Evolutionary conservation across 2,329 filamentous ascomycete genomes (phyloP).

Genomic region (Colletotrichum navitas): DNA sequence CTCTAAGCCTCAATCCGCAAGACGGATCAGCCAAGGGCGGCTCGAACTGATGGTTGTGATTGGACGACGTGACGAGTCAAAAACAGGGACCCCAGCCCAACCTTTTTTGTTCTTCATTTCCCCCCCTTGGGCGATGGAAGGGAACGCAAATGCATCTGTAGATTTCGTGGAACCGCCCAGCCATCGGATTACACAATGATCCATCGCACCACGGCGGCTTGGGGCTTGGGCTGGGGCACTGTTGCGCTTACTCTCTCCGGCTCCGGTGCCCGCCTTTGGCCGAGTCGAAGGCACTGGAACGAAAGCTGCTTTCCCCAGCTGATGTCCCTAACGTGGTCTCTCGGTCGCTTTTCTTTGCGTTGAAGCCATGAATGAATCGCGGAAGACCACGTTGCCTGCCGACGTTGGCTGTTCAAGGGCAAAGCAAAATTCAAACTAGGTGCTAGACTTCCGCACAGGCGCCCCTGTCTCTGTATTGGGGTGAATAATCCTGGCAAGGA

Average conservation of each 20-base stretch:
- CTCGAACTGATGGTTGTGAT: background rate
- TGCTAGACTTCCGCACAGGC: background rate
- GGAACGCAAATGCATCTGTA: background rate
- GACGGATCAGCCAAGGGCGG: conserved; percentile 22
- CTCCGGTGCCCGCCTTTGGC: background rate
- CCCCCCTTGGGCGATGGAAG: background rate
- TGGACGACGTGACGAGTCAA: conserved; percentile 8
- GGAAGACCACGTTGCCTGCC: background rate
- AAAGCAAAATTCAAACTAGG: background rate
- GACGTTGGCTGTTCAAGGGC: background rate
- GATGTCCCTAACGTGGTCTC: background rate
- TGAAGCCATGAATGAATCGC: background rate
- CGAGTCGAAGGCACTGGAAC: background rate
- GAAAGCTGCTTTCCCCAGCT: background rate
- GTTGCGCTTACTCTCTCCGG: background rate
- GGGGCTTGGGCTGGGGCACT: background rate
- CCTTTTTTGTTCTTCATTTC: conserved; percentile 2
- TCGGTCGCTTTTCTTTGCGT: background rate
- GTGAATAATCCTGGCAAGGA: too few relatives aligned
- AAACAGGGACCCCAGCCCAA: conserved; percentile 15
- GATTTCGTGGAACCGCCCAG: conserved; percentile 7
- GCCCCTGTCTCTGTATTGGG: background rate
- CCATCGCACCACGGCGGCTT: background rate
- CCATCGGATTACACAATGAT: background rate
- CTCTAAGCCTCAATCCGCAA: conserved; percentile 41